Conservation (phyloP, 495 filamentous ascomycete genomes). For the Tuber microsphaerosporum region DNA sequence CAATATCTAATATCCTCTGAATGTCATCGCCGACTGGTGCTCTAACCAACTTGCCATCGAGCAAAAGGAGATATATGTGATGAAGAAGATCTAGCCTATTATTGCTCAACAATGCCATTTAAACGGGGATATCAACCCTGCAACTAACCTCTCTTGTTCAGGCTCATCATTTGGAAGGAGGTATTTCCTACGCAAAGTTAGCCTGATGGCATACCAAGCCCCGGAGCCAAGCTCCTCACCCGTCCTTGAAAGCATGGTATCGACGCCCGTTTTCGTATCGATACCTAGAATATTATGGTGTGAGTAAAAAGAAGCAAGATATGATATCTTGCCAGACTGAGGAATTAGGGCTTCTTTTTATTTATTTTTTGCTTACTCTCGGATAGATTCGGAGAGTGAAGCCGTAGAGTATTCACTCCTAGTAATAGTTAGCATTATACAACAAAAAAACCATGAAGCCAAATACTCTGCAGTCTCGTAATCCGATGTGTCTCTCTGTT, state of each 20-base stretch:
- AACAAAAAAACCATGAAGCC: background rate
- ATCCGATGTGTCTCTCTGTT: background rate
- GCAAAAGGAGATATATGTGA: conserved; percentile 51
- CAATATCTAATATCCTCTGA: conserved; percentile 55
- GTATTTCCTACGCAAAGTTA: conserved; percentile 43
- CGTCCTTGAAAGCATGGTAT: conserved; percentile 28
- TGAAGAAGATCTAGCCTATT: conserved; percentile 59
- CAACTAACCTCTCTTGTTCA: conserved; percentile 26
- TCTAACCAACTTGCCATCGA: conserved; percentile 52
- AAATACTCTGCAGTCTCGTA: conserved; percentile 2
- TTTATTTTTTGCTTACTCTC: conserved; percentile 12
- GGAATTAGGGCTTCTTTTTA: background rate
- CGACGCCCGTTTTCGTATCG: conserved; percentile 28
- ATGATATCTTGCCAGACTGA: background rate
- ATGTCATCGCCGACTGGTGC: conserved; percentile 52
- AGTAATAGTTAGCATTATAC: background rate
- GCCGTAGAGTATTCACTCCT: conserved; percentile 22
- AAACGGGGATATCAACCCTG: background rate
- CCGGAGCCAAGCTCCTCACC: conserved; percentile 8
- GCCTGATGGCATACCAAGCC: background rate
- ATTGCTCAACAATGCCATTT: background rate
- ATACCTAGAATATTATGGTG: conserved; percentile 11
- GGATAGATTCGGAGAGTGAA: conserved; percentile 23
- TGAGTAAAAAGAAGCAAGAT: background rate
- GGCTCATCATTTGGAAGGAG: conserved; percentile 51